Conservation (phyloP, 2,329 filamentous ascomycete species). For the Neopestalotiopsis clavispora region DNA sequence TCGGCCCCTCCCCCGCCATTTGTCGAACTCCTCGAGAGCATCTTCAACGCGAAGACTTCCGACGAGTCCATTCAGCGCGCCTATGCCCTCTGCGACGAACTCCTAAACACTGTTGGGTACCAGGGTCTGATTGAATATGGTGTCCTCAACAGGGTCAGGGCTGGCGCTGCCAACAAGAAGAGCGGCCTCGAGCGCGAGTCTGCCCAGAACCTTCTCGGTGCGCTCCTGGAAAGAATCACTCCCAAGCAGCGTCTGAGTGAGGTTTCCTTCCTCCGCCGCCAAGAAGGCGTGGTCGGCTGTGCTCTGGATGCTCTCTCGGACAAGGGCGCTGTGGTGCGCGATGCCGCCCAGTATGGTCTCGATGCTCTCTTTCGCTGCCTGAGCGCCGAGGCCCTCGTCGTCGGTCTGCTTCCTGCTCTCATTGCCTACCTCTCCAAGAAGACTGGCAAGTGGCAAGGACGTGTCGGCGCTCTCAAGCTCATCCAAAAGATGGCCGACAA, state of each 20-base stretch:
- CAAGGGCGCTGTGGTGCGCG: slow-evolving; percentile 86
- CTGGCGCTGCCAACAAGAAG: slow-evolving; percentile 94
- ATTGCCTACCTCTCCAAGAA: slow-evolving; percentile 77
- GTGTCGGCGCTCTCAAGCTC: slow-evolving; percentile 82
- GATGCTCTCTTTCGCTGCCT: slow-evolving; percentile 85
- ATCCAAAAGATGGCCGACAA: slow-evolving; percentile 95
- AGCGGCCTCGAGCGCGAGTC: slow-evolving; percentile 83
- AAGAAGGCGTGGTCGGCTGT: slow-evolving; percentile 72
- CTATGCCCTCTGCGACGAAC: slow-evolving; percentile 62
- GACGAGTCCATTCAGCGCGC: slow-evolving; percentile 69
- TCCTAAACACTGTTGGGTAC: slow-evolving; percentile 58
- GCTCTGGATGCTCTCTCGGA: slow-evolving; percentile 88
- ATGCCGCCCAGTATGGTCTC: slow-evolving; percentile 91
- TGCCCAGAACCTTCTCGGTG: slow-evolving; percentile 92
- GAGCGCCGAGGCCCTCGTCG: slow-evolving; percentile 80
- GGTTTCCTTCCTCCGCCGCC: slow-evolving; percentile 80
- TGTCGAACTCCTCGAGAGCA: slow-evolving; percentile 65
- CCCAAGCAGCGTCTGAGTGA: slow-evolving; percentile 78
- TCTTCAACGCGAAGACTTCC: slow-evolving; percentile 73
- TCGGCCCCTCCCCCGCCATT: slow-evolving; percentile 64
- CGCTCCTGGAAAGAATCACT: slow-evolving; percentile 89
- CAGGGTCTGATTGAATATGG: slow-evolving; percentile 58
- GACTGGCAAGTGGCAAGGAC: slow-evolving; percentile 96
- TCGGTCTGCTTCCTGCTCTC: slow-evolving; percentile 80
- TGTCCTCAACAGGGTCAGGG: slow-evolving; percentile 60